A percentile compares a stretch with the other conserved stretches of the same genome.
Conservation (phyloP, 352 stramenopile genomes). For the Aphanomyces euteiches region DNA sequence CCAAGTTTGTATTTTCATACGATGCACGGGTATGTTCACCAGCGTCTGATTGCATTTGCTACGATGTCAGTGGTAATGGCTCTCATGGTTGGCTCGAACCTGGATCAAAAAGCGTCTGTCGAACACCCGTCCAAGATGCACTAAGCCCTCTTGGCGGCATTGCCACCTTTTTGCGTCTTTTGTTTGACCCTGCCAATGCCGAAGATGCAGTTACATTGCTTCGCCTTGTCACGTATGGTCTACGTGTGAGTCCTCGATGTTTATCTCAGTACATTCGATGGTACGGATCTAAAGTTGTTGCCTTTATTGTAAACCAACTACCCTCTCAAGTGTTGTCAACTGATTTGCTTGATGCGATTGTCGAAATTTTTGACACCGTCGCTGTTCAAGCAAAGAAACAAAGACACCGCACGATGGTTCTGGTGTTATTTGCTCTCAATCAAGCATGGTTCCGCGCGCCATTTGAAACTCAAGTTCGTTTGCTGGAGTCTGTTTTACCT, state of each 20-base stretch:
- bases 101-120: slow-evolving; percentile 59
- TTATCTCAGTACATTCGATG: slow-evolving; percentile 69
- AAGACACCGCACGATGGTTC: slow-evolving; percentile 44
- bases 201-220: slow-evolving; percentile 67
- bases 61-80: slow-evolving; percentile 73
- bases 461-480: slow-evolving; percentile 68
- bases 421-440: slow-evolving; percentile 70
- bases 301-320: slow-evolving; percentile 68
- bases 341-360: slow-evolving; percentile 53
- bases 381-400: slow-evolving; percentile 38
- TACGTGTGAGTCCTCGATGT: slow-evolving; percentile 56
- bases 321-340: slow-evolving; percentile 68
- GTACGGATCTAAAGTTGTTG: slow-evolving; percentile 67
- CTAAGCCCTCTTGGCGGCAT: slow-evolving; percentile 67
- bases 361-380: slow-evolving; percentile 58
- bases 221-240: slow-evolving; percentile 51
- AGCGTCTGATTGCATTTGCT: slow-evolving; percentile 42
- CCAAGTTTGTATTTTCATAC: slow-evolving; percentile 76
- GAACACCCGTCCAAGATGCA: slow-evolving; percentile 57
- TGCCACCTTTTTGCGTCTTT: slow-evolving; percentile 60
- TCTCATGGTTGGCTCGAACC: slow-evolving; percentile 65
- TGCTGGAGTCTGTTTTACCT: slow-evolving; percentile 57
- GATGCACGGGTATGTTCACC: slow-evolving; percentile 67
- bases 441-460: slow-evolving; percentile 74
- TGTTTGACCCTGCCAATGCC: slow-evolving; percentile 66